Conservation (phyloP, 768 basidiomycete genomes). For the Tylopilus intermedius region DNA sequence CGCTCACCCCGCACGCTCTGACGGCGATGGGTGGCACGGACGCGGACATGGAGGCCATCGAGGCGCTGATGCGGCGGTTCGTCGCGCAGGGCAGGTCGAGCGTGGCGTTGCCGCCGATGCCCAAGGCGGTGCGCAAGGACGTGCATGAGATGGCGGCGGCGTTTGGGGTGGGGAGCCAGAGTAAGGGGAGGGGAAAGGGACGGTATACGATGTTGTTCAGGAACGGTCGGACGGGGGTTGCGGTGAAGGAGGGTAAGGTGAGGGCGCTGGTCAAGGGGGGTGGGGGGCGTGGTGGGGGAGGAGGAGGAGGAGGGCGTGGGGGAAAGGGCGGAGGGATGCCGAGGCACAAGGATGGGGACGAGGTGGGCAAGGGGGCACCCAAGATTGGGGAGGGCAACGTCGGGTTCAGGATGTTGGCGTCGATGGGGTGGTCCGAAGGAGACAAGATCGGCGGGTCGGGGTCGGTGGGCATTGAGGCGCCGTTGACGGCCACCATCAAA, state of each 20-base stretch:
- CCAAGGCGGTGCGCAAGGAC: constrained; percentile 61
- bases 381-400: constrained; percentile 76
- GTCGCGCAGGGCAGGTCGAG: constrained; percentile 45
- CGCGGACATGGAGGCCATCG: constrained; percentile 47
- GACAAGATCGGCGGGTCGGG: constrained; percentile 59
- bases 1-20: constrained; percentile 42
- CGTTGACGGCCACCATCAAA: constrained; percentile 82
- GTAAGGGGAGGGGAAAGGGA: constrained; percentile 61
- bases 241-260: constrained; percentile 60
- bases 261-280: constrained; percentile 34
- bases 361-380: constrained; percentile 83
- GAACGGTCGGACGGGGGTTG: constrained; percentile 51
- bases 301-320: background rate
- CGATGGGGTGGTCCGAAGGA: constrained; percentile 92
- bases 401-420: constrained; percentile 81
- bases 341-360: constrained; percentile 74
- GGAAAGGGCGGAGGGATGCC: constrained; percentile 32
- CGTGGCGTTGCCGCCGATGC: constrained; percentile 75
- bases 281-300: background rate
- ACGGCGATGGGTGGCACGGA: constrained; percentile 28
- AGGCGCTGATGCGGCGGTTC: constrained; percentile 68
- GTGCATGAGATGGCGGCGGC: constrained; percentile 78
- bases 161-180: constrained; percentile 74
- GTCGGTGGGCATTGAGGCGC: constrained; percentile 62
- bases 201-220: constrained; percentile 77